Conservation (phyloP, 2,329 filamentous ascomycete species). For the Fusarium irregulare region DNA sequence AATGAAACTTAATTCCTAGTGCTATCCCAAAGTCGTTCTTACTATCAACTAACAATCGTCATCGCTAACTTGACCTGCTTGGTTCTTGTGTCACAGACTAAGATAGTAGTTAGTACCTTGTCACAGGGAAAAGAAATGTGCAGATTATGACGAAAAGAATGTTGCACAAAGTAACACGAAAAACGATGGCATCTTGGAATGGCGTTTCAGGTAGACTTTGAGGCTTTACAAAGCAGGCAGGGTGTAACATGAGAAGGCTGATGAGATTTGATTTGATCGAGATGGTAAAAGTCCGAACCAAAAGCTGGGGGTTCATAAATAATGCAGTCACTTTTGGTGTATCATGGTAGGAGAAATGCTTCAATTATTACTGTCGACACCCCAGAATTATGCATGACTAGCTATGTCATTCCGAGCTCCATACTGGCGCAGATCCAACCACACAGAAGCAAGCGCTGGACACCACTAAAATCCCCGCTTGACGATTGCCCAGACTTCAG, state of each 20-base stretch:
- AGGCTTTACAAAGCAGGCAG: not conserved
- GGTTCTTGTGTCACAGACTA: not conserved
- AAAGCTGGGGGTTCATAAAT: not conserved
- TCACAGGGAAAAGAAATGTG: not conserved
- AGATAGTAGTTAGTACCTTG: not conserved
- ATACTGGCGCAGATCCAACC: conserved; percentile 11
- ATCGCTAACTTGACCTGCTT: not conserved
- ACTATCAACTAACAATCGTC: not conserved
- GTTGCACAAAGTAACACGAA: not conserved
- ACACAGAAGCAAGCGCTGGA: conserved; percentile 15
- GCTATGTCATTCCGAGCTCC: conserved; percentile 25
- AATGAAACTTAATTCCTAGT: too few species aligned
- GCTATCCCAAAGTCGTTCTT: not conserved
- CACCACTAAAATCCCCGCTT: not conserved
- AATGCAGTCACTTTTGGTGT: not conserved
- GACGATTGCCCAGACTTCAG: not conserved
- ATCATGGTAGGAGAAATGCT: fast-evolving
- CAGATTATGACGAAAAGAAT: not conserved
- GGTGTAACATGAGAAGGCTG: not conserved
- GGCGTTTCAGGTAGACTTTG: not conserved
- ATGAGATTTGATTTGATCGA: conserved; percentile 8
- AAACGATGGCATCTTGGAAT: not conserved
- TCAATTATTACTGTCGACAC: not conserved
- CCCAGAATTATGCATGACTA: not conserved
- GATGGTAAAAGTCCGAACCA: conserved; percentile 3